Evolutionary conservation across 2,329 filamentous ascomycete species (phyloP), one percentile per base, ranked within the genome.

Genomic region (Blumeria hordei): DNA sequence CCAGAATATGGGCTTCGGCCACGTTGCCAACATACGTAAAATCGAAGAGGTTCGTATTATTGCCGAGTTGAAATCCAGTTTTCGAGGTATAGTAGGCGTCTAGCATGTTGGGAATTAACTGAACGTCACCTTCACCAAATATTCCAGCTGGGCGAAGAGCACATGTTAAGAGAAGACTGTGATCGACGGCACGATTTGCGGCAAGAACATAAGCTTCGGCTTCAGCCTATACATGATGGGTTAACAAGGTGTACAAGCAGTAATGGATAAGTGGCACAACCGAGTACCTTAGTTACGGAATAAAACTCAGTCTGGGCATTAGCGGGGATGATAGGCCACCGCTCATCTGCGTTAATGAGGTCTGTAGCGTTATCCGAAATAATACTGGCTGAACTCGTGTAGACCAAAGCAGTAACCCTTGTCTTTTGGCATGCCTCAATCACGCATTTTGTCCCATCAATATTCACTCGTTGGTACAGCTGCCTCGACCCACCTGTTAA

Each of bases 381-480:
- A 58, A 94, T 83, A 58, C 87, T 93, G 54, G 85, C 84, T 55
- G 84, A 92, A 67, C 85, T 92, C 16, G 90, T 96, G 69, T 90
- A 94, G 50, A 96, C 85, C 59, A 96, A 79, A 0, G 77, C 85
- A 69, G 81, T 85, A 63, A 90, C 87, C 58, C 76, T 81, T 39
- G 76, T 75, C 60, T 76, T 72, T 64, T 76, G 75, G 62, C 83
- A 83, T 14, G 85, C 85, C 37, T 81, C 77, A 55, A 96, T 71
- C 52, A 95, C 76, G 60, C 83, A 80, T 60, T 73, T 74, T 12
- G 92, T 95, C 54, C 90, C 90, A 54, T 87, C 81, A 54, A 94
- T 81, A 67, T 96, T 98, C 65, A 96, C 84, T 66, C 80, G 81
- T 62, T 78, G 77, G 66, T 92, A 83, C 37, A 85, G 69, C 16